These are phyloP conservation scores for Sclerotinia trifoliorum DNA, from an alignment of 2,329 filamentous ascomycete species.

Conservation along the genomic window DNA sequence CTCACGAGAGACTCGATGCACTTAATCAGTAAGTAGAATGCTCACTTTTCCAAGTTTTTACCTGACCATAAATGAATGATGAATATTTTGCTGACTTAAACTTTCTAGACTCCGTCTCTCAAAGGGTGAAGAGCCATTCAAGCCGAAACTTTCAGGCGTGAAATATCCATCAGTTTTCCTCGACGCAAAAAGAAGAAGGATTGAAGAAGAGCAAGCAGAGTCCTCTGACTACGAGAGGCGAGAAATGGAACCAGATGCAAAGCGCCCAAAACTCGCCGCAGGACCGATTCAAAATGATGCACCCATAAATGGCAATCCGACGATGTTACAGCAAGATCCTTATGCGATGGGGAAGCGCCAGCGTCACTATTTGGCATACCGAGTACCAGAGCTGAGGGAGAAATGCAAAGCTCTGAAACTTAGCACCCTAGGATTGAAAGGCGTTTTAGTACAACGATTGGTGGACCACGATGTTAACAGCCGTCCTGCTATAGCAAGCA, in stretches of 20 bases:
- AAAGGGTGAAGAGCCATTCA: background rate
- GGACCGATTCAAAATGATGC: fast-evolving
- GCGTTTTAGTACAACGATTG: background rate
- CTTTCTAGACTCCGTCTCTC: background rate
- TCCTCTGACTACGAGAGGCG: fast-evolving
- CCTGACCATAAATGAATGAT: no score
- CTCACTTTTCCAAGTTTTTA: fast-evolving
- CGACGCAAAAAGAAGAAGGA: background rate
- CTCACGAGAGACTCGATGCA: background rate
- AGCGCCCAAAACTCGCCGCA: background rate
- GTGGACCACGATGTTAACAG: background rate
- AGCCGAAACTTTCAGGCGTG: background rate
- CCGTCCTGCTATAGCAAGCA: no score
- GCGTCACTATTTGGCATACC: background rate
- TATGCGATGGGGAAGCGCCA: no score
- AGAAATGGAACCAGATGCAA: background rate
- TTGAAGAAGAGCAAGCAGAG: background rate
- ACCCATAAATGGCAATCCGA: background rate
- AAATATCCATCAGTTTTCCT: no score
- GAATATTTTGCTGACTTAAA: background rate
- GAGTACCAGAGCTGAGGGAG: background rate
- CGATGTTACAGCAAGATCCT: no score
- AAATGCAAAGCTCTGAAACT: background rate
- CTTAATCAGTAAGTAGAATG: background rate
- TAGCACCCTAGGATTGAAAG: background rate